Evolutionary conservation across 2,329 filamentous ascomycete genomes (phyloP), one percentile per base, ranked within the genome.

Genomic region (Aspergillus jensenii): DNA sequence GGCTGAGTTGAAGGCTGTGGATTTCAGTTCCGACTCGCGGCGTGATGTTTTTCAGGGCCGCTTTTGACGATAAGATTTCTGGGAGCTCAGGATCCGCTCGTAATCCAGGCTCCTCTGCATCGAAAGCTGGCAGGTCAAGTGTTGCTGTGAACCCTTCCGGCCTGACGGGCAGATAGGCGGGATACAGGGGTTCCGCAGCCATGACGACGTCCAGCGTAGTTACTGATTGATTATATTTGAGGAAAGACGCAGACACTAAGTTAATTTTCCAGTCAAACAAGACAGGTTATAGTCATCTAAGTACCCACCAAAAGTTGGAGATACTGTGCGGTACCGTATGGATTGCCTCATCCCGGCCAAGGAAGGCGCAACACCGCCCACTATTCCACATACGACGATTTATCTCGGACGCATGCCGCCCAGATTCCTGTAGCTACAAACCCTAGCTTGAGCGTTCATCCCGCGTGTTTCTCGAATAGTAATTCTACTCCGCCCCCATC

Each of bases 11-110:
- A 11, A 55, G 39, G 33, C 48, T 37, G 25, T 35, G 47, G 6
- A 59, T 52, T n/a, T 59, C 47, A 6, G 52, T 55, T 7, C 52
- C 56, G 40, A 59, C 54, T 3, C 56, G 56, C 21, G 52, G 56
- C 4, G 52, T 59, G n/a, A 55, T 46, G n/a, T 48, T 56, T n/a
- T 31, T 52, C 33, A 55, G 27, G 35, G 17, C 23, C 44, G 33
- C 27, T 33, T 23, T 37, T 25, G 15, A 45, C 41, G 15, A n/a
- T 6, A 41, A 11, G 14, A 59, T 52, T 6, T 55, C 56, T n/a
- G 56, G 52, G 4, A 59, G 35, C 7, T 19, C 40, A 4, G 47
- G 25, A 41, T 59, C 52, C 15, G 56, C 56, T 8, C 56, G 56
- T 23, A 44, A 44, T 17, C 56, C 52, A 9, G 56, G 25, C 15